Conservation (phyloP, 2,329 filamentous ascomycete species). For the Berkeleyomyces basicola region DNA sequence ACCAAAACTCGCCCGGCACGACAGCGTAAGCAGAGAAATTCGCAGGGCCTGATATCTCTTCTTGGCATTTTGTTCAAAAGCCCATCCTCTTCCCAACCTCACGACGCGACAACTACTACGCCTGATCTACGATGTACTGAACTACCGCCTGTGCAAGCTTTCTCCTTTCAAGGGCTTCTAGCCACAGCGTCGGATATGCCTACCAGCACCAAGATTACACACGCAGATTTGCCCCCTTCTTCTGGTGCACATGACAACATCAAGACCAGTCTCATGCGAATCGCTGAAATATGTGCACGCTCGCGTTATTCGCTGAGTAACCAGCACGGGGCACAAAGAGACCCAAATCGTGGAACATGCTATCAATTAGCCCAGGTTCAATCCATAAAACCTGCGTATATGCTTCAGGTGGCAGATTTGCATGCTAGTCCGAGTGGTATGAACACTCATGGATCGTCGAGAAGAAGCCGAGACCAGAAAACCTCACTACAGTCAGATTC, state of each 20-base stretch:
- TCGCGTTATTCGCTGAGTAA: constrained; percentile 49
- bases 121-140: background rate
- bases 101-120: background rate
- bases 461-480: background rate
- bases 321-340: constrained; percentile 46
- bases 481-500: background rate
- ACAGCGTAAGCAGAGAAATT: background rate
- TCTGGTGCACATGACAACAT: constrained; percentile 28
- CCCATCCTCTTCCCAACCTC: background rate
- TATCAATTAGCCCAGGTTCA: background rate
- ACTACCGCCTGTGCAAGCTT: constrained; percentile 45
- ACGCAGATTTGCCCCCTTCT: constrained; percentile 24
- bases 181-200: constrained; percentile 17
- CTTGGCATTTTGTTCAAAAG: background rate
- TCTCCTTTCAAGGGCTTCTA: constrained; percentile 49
- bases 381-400: background rate
- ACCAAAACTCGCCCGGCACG: constrained; percentile 15
- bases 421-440: background rate
- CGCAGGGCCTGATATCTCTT: background rate
- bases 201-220: background rate
- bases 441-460: background rate
- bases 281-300: constrained; percentile 49
- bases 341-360: background rate
- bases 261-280: constrained; percentile 18
- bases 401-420: background rate